phyloP scores from a whole-genome alignment of 257 asterid genomes.

The Gentiana straminea region DNA sequence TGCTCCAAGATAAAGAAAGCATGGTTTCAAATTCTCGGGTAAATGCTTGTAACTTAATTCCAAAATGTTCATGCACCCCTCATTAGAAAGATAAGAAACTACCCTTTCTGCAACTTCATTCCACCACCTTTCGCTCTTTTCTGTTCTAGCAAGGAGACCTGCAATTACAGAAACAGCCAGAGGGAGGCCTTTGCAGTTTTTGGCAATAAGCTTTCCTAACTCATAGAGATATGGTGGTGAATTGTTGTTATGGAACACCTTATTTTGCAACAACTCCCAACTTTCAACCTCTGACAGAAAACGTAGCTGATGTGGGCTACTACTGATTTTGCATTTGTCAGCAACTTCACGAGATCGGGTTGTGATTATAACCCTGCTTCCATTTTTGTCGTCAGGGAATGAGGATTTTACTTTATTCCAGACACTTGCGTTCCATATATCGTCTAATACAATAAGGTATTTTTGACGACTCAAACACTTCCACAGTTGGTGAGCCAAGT shows the following conservation, averaged over 20 bases:
- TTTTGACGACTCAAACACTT: too few species aligned
- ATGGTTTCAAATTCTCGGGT: slow-evolving; percentile 17
- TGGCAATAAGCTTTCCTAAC: slow-evolving; percentile 12
- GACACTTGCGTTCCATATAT: slow-evolving; percentile 23
- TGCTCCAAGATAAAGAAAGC: slow-evolving; percentile 21
- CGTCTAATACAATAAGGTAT: slow-evolving; percentile 29
- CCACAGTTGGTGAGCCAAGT: too few species aligned
- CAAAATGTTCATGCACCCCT: slow-evolving; percentile 16
- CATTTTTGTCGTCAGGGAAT: slow-evolving; percentile 22
- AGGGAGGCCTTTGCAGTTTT: slow-evolving; percentile 18
- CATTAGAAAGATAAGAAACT: slow-evolving; percentile 17
- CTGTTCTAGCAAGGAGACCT: too few species aligned
- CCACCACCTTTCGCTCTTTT: too few species aligned
- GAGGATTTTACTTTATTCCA: slow-evolving; percentile 26
- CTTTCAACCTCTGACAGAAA: slow-evolving; percentile 21
- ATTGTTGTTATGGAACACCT: slow-evolving; percentile 24
- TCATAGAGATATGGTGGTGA: slow-evolving; percentile 16
- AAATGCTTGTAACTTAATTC: slow-evolving; percentile 19
- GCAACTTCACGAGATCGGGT: slow-evolving; percentile 28
- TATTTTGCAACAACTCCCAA: slow-evolving; percentile 44
- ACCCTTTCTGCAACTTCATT: not conserved
- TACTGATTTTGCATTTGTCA: slow-evolving; percentile 16
- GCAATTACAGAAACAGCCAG: slow-evolving; percentile 17
- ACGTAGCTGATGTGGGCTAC: slow-evolving; percentile 11
- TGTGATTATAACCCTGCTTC: slow-evolving; percentile 42